Evolutionary conservation across 352 stramenopile genomes (phyloP), one percentile per base, ranked within the genome.

Genomic region (Globisporangium emineosum): DNA sequence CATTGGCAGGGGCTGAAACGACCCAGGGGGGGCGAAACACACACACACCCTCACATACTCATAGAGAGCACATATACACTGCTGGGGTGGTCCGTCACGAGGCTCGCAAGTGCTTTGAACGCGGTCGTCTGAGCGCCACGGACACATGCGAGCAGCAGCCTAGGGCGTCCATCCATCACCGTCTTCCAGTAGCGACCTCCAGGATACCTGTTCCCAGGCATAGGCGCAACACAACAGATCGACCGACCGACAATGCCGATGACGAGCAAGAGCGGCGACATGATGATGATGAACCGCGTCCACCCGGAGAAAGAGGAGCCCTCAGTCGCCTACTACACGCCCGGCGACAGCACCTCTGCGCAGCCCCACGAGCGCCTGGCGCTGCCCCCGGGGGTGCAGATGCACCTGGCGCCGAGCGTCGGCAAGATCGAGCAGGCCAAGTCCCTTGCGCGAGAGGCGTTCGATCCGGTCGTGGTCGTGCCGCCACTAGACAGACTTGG

Each of bases 261-360:
- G 54, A 25, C 10, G n/a, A 66, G 9, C 29, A 67, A 62, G 45
- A 29, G n/a, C 4, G 47, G 33, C 43, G 62, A 67, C 2, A 10
- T 42, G 12, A 32, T 9, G 7, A 53, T 40, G 45, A 56, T 50
- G 43, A 67, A 62, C 53, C 62, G 62, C 23, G 62, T 67, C 15
- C 53, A 67, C 7, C 62, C 62, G 2, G 62, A 67, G 43, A 56
- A 56, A 49, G 62, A 67, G 23, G 54, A 57, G 40, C 52, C 61
- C 42, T 56, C 29, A 29, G 12, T 43, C 15, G 21, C 62, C 8
- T 61, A 66, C 30, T 66, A 56, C 61, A 10, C 60, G 5, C 62
- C 62, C 51, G 42, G 42, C 17, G 51, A 35, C 25, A 35, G 13
- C 23, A 25, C 55, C 2, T 12, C 17, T 2, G 35, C 33, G 25